A percentile compares a stretch with the other conserved stretches of the same genome.
phyloP scores from a whole-genome alignment of 768 basidiomycete genomes.

The Pholiota conissans region DNA sequence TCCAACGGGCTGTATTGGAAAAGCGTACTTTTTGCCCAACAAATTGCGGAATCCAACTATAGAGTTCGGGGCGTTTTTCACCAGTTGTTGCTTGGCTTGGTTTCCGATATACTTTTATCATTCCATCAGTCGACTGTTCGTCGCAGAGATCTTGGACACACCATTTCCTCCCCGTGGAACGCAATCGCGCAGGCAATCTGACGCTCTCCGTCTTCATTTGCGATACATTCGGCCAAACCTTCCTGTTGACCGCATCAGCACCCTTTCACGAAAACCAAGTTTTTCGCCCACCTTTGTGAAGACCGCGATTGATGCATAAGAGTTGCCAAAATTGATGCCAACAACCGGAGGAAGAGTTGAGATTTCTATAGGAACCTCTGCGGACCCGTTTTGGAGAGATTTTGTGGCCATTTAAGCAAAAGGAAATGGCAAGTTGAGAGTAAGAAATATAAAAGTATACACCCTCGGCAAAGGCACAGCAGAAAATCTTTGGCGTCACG shows the following conservation, averaged over 20 bases:
- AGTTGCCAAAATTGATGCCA: constrained; percentile 96
- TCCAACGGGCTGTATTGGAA: background rate
- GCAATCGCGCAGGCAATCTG: constrained; percentile 95
- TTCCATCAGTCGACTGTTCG: constrained; percentile 8
- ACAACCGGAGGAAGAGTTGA: constrained; percentile 62
- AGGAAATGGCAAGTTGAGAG: background rate
- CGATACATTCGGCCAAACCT: constrained; percentile 91
- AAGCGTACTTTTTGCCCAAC: constrained; percentile 84
- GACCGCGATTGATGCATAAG: constrained; percentile 93
- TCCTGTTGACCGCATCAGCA: constrained; percentile 53
- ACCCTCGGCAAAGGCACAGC: background rate
- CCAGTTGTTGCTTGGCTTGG: constrained; percentile 90
- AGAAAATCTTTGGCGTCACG: background rate
- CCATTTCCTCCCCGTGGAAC: constrained; percentile 89
- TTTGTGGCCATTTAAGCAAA: constrained; percentile 24
- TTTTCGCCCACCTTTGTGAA: constrained; percentile 76
- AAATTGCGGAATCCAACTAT: constrained; percentile 94
- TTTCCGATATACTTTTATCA: constrained; percentile 86
- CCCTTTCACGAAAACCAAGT: background rate
- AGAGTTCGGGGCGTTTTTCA: constrained; percentile 93
- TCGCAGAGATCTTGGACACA: constrained; percentile 37
- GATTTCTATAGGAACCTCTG: constrained; percentile 35
- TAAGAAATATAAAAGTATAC: background rate
- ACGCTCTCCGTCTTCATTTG: constrained; percentile 97
- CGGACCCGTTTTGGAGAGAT: constrained; percentile 51